Evolutionary conservation across 768 basidiomycete species (phyloP).

Genomic region (Rhizopogon vulgaris): DNA sequence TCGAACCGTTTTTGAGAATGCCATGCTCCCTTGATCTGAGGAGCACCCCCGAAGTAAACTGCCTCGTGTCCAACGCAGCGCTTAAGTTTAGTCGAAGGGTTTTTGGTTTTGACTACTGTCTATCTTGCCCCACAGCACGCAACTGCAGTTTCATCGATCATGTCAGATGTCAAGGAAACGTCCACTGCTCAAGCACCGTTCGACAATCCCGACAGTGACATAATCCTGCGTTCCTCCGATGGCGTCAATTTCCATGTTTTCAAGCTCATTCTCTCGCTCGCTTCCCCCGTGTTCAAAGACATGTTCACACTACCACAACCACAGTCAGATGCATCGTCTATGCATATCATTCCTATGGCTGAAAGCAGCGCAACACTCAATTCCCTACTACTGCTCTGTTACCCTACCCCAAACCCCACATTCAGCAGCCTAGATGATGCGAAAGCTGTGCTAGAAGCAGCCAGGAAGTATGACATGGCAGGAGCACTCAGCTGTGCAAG

Average conservation of each 20-base stretch:
- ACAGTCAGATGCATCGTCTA: constrained; percentile 8
- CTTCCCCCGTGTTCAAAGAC: constrained; percentile 29
- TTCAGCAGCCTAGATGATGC: constrained; percentile 8
- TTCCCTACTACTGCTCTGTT: constrained; percentile 33
- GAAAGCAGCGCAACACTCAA: constrained; percentile 33
- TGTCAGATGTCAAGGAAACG: not conserved
- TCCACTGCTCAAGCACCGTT: constrained; percentile 15
- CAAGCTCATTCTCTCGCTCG: constrained; percentile 29
- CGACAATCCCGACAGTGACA: constrained; percentile 26
- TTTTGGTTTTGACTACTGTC: not conserved
- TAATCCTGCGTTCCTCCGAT: constrained; percentile 30
- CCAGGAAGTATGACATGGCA: constrained; percentile 22
- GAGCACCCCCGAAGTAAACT: not conserved
- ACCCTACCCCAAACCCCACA: constrained; percentile 19
- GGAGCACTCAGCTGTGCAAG: constrained; percentile 11
- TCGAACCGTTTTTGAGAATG: not conserved
- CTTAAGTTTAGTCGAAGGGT: not conserved
- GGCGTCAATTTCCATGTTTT: constrained; percentile 30
- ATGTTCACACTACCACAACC: constrained; percentile 13
- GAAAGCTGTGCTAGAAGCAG: constrained; percentile 9
- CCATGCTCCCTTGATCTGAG: not conserved
- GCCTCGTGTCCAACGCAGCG: not conserved
- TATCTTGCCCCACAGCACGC: not conserved
- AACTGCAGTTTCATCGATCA: not conserved
- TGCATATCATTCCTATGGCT: constrained; percentile 33